These are phyloP conservation scores for Acanthochlamys bracteata DNA, from an alignment of 106 monocot species.

Conservation along the genomic window DNA sequence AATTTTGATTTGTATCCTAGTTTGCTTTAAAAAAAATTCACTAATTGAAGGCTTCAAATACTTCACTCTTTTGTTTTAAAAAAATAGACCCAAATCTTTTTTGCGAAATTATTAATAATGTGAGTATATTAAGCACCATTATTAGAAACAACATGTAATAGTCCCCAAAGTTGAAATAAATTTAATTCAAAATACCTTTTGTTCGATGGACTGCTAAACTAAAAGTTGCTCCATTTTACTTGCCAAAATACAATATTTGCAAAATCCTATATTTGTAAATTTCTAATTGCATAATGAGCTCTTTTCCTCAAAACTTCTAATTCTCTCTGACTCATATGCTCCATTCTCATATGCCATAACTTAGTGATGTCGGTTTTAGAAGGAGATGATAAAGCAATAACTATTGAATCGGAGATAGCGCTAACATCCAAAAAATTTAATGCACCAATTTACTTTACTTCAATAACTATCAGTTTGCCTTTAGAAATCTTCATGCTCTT, in stretches of 20 bases:
- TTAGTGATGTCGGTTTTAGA: no score
- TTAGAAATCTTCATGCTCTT: no score
- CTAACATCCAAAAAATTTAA: no score
- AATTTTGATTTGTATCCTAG: constrained; percentile 11
- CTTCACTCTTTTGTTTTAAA: constrained; percentile 15
- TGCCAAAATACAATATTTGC: constrained; percentile 11
- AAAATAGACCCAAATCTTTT: constrained; percentile 4
- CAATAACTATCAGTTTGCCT: no score
- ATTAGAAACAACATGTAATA: background rate
- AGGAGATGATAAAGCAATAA: no score
- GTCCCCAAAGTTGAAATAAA: constrained; percentile 1
- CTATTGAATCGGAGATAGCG: no score
- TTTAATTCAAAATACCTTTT: background rate
- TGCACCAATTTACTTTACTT: no score
- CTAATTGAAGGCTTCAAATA: constrained; percentile 12
- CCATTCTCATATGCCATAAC: no score
- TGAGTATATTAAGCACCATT: background rate
- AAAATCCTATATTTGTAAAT: background rate
- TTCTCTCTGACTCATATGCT: no score
- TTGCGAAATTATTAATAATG: constrained; percentile 5
- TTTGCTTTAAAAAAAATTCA: constrained; percentile 17
- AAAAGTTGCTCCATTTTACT: background rate
- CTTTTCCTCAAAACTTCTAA: no score
- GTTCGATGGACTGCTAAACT: background rate
- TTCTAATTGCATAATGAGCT: no score